Evolutionary conservation across 179 eudicot genomes (phyloP).

Genomic region (Corrigiola litoralis): DNA sequence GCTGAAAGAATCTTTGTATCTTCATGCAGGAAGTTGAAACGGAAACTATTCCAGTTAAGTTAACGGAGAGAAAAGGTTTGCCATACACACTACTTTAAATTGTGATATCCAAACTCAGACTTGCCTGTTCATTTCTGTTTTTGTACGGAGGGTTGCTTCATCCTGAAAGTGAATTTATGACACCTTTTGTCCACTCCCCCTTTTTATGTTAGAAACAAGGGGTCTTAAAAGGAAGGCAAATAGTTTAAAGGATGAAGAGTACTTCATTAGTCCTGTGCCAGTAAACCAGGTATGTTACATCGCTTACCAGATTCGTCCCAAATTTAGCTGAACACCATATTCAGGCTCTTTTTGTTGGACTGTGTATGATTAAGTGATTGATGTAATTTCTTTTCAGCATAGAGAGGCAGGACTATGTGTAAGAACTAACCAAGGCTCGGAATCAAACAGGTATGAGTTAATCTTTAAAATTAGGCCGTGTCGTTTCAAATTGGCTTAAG

Average conservation of each 20-base stretch:
- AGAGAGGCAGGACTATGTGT: constrained; percentile 80
- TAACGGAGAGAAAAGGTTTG: constrained; percentile 59
- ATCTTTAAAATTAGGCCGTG: too few species aligned
- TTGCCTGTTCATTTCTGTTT: constrained; percentile 3
- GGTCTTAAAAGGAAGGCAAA: constrained; percentile 79
- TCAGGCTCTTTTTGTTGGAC: neutral
- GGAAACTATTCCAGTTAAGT: constrained; percentile 23
- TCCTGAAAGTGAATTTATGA: neutral
- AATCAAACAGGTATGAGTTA: constrained; percentile 55
- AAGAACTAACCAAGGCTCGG: constrained; percentile 60
- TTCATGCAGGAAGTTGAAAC: constrained; percentile 51
- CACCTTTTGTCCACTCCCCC: too few species aligned
- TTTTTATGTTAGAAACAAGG: constrained; percentile 31
- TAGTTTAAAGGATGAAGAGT: constrained; percentile 82
- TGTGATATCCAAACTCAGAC: too few species aligned
- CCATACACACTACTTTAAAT: too few species aligned
- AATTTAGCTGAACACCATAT: neutral
- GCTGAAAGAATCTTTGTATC: too few species aligned
- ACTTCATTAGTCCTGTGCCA: constrained; percentile 82
- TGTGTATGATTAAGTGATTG: neutral
- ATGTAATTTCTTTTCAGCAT: constrained; percentile 48
- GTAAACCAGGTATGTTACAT: constrained; percentile 85
- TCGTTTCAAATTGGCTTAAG: too few species aligned
- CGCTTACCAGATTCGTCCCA: too few species aligned
- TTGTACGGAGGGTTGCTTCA: neutral